Evolutionary conservation across 306 rosid genomes (phyloP).

Genomic region (Hippophae gyantsensis): DNA sequence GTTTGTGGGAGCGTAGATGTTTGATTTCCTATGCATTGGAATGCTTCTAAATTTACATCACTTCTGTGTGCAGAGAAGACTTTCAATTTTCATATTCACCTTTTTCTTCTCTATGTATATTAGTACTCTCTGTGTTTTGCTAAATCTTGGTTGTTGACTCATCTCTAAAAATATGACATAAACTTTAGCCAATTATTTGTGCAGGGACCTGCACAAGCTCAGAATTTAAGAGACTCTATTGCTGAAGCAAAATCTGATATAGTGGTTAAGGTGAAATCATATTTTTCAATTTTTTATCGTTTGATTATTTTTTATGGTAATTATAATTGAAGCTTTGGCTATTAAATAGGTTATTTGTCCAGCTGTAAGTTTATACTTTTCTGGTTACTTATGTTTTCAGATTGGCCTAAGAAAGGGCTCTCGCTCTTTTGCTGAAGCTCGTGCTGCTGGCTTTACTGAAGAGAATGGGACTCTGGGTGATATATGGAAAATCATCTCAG

Average conservation of each 20-base stretch:
- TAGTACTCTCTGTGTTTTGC: too few relatives aligned
- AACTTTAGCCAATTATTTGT: neutral
- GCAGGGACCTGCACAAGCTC: conserved; percentile 99
- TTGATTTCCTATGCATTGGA: too few relatives aligned
- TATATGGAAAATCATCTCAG: conserved; percentile 69
- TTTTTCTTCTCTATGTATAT: neutral
- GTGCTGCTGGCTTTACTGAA: conserved; percentile 79
- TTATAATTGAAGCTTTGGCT: neutral
- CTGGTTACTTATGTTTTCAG: conserved; percentile 26
- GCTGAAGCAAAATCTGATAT: conserved; percentile 77
- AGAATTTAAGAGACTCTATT: conserved; percentile 84
- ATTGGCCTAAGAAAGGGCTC: conserved; percentile 97
- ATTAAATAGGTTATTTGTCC: neutral
- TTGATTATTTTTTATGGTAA: neutral
- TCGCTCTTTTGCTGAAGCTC: conserved; percentile 77
- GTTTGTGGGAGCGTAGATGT: too few relatives aligned
- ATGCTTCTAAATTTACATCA: too few relatives aligned
- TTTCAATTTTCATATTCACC: too few relatives aligned
- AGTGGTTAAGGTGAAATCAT: conserved; percentile 71
- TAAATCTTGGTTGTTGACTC: too few relatives aligned
- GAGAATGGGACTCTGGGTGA: conserved; percentile 94
- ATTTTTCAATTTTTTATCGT: neutral
- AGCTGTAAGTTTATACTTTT: neutral
- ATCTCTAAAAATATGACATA: too few relatives aligned
- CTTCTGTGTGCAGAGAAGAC: too few relatives aligned